A percentile compares a stretch with the other conserved stretches of the same genome.
Conservation (phyloP, 305 asterid species). For the Caryopteris hybrid region DNA sequence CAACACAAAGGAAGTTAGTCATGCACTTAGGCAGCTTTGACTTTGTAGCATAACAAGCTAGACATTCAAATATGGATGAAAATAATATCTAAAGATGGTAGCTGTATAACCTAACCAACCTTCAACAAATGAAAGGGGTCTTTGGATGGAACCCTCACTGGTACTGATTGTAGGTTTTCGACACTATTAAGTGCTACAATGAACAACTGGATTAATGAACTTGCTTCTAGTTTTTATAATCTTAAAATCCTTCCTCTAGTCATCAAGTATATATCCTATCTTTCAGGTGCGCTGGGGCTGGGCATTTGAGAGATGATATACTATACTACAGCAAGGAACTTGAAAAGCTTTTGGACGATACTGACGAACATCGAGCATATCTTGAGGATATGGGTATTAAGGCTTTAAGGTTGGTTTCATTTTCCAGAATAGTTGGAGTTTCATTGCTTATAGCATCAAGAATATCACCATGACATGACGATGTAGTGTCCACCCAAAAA, state of each 20-base stretch:
- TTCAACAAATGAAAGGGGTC: neutral
- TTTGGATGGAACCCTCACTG: neutral
- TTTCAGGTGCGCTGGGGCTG: slow-evolving; percentile 94
- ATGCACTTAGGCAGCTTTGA: neutral
- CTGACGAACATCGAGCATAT: slow-evolving; percentile 71
- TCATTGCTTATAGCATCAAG: no score
- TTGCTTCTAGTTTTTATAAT: neutral
- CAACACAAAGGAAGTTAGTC: neutral
- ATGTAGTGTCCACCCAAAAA: no score
- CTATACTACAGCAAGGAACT: slow-evolving; percentile 64
- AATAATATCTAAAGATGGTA: no score
- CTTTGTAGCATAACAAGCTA: neutral
- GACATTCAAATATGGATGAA: neutral
- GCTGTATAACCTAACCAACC: no score
- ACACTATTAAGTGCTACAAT: neutral
- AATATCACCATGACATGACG: no score
- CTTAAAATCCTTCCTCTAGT: slow-evolving; percentile 8
- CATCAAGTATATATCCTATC: slow-evolving; percentile 12
- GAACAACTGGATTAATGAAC: neutral
- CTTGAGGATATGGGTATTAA: slow-evolving; percentile 84
- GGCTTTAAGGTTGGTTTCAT: slow-evolving; percentile 74
- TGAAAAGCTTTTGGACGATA: slow-evolving; percentile 52
- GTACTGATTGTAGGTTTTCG: neutral
- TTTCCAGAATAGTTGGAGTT: slow-evolving; percentile 3
- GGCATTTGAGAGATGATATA: slow-evolving; percentile 89